Percentiles rank a stretch among this genome's conserved stretches.
Evolutionary conservation across 2,329 filamentous ascomycete species (phyloP).

Genomic region (Colletotrichum kahawae): DNA sequence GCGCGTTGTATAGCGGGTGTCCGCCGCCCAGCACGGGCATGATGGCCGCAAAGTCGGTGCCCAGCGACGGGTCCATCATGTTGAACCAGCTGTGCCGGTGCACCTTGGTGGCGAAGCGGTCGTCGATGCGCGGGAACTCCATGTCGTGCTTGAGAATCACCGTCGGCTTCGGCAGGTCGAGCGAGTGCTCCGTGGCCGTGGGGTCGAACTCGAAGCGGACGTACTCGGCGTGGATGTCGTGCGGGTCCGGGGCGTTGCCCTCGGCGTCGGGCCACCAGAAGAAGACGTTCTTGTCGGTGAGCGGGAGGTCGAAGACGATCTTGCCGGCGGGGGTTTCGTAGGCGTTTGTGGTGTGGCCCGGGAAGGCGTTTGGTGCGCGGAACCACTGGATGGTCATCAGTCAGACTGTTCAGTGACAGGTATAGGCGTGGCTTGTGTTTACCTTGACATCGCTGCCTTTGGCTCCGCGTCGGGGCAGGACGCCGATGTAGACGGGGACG

Average conservation of each 20-base stretch:
- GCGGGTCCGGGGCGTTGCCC: conserved; percentile 36
- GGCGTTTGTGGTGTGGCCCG: conserved; percentile 40
- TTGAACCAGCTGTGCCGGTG: conserved; percentile 15
- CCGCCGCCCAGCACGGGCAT: conserved; percentile 17
- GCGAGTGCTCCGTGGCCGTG: not conserved
- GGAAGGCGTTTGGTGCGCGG: conserved; percentile 36
- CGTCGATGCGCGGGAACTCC: conserved; percentile 17
- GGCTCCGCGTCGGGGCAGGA: conserved; percentile 3
- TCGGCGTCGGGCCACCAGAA: conserved; percentile 45
- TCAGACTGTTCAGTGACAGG: accelerated
- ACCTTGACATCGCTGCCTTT: conserved; percentile 10
- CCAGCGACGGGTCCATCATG: conserved; percentile 12
- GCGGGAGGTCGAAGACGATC: conserved; percentile 36
- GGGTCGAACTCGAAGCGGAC: conserved; percentile 17
- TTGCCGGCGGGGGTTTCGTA: conserved; percentile 36
- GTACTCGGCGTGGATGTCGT: conserved; percentile 27
- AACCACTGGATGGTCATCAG: conserved; percentile 36
- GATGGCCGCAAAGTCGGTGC: conserved; percentile 21
- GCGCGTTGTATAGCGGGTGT: conserved; percentile 33
- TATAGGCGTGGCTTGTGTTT: accelerated
- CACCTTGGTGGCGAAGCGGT: not conserved
- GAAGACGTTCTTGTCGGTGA: conserved; percentile 45
- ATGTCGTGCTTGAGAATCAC: conserved; percentile 7
- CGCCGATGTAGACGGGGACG: conserved; percentile 9
- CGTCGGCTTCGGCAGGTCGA: conserved; percentile 1